phyloP scores from a whole-genome alignment of 768 basidiomycete genomes.

The Suillus fuscotomentosus region DNA sequence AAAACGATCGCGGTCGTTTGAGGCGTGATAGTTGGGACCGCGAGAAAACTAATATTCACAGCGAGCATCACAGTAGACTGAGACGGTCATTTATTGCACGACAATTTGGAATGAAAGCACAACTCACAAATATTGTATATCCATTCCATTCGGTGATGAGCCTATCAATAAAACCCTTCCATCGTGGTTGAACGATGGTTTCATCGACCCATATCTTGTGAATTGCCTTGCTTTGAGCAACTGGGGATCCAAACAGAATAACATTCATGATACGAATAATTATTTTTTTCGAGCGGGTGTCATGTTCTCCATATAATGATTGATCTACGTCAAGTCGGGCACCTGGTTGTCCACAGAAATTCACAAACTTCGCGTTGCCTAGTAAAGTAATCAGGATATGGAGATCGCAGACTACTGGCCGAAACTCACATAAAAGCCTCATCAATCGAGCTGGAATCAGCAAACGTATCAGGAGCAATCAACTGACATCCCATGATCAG shows the following conservation, averaged over 20 bases:
- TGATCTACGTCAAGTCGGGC: slow-evolving; percentile 32
- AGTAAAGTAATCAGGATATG: neutral
- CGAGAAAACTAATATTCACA: slow-evolving; percentile 53
- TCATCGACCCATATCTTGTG: slow-evolving; percentile 46
- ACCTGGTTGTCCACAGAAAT: slow-evolving; percentile 36
- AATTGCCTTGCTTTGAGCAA: slow-evolving; percentile 40
- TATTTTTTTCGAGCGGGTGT: slow-evolving; percentile 22
- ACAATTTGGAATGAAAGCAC: neutral
- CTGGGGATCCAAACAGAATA: slow-evolving; percentile 45
- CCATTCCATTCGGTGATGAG: slow-evolving; percentile 47
- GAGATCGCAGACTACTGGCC: neutral
- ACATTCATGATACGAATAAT: slow-evolving; percentile 35
- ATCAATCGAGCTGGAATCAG: slow-evolving; percentile 39
- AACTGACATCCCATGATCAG: neutral
- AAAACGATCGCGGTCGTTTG: slow-evolving; percentile 16
- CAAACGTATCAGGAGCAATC: neutral
- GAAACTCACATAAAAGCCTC: slow-evolving; percentile 37
- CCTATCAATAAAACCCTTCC: slow-evolving; percentile 39
- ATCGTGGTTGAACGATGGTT: slow-evolving; percentile 35
- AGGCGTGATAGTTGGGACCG: slow-evolving; percentile 40
- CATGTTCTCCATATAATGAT: slow-evolving; percentile 19
- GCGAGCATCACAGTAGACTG: slow-evolving; percentile 52
- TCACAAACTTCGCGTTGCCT: slow-evolving; percentile 31
- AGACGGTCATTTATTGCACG: neutral
- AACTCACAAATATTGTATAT: slow-evolving; percentile 45